Evolutionary conservation across 2,329 filamentous ascomycete genomes (phyloP), one percentile per base, ranked within the genome.

Genomic region (Chrysoporthe deuterocubensis): DNA sequence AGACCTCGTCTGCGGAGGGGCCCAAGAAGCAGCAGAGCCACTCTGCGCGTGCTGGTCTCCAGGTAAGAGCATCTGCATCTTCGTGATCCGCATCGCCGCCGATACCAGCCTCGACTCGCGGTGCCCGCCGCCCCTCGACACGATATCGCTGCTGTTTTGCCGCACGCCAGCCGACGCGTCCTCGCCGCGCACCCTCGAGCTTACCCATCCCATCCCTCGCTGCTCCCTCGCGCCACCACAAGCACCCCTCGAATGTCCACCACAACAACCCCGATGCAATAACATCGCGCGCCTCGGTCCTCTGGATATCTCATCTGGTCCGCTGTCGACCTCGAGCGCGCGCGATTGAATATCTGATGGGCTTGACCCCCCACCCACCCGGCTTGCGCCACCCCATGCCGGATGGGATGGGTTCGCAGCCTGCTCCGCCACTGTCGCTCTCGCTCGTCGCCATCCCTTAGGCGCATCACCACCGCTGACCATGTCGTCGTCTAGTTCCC

Each of bases 11-110:
- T 18, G 88, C 86, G 76, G 90, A 90, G 73, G 87, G 86, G 66
- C 83, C 89, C 79, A 92, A 92, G 84, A 97, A 97, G 85, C 91
- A 92, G 78, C 92, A 96, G 84, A 97, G 96, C 84, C 94, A 97
- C 85, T 97, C 94, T 76, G 93, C 93, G 78, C 94, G 96, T 81
- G 94, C 94, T 79, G 94, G 94, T 79, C 88, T 97, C 74, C 94
- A 97, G 91, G 94, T 97, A 86, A 87, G 92, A 83, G 76, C 11
- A 21, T 67, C 59, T 67, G 68, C 59, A 69, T 66, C 54, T 62
- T 26, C 21, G 37, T 34, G 32, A 34, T 54, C 16, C 4, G 48
- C 52, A 32, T 61, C 44, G 32, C 4, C 58, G 26, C 46, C 62
- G 48, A 50, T 48, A 43, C n/a, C 58, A 40, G 44, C 56, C 50